Conservation (phyloP, 345 rosid species). For the Arabis alpina region DNA sequence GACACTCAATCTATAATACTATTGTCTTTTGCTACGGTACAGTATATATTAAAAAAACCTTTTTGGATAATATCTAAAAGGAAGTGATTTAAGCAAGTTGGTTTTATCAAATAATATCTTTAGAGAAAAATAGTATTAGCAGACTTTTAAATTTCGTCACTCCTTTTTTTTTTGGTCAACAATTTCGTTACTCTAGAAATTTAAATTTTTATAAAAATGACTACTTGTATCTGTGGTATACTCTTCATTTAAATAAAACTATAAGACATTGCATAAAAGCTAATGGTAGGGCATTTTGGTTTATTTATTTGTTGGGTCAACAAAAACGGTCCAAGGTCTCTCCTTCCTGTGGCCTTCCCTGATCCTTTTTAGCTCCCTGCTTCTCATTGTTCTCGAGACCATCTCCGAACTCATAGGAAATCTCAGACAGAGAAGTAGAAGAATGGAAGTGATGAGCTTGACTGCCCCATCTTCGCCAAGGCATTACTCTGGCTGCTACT, state of each 20-base stretch:
- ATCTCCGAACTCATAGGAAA: constrained; percentile 22
- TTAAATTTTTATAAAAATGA: too few relatives aligned
- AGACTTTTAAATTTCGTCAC: too few relatives aligned
- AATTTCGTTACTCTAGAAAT: too few relatives aligned
- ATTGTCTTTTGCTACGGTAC: background rate
- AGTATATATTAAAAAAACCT: background rate
- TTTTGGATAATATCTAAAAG: too few relatives aligned
- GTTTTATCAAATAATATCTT: background rate
- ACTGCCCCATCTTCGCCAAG: constrained; percentile 75
- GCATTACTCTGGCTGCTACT: constrained; percentile 58
- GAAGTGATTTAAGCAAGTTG: too few relatives aligned
- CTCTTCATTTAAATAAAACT: too few relatives aligned
- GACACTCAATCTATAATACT: background rate
- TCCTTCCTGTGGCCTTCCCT: constrained; percentile 35
- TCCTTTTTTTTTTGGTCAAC: too few relatives aligned
- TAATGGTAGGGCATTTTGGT: background rate
- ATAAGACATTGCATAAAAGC: background rate
- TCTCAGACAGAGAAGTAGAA: background rate
- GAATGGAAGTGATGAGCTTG: constrained; percentile 63
- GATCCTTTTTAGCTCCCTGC: constrained; percentile 31
- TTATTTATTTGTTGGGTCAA: constrained; percentile 42
- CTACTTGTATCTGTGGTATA: too few relatives aligned
- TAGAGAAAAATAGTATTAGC: too few relatives aligned
- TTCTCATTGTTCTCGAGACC: background rate
- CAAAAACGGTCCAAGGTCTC: constrained; percentile 40